Percentiles rank a stretch among this genome's conserved stretches.
These are phyloP conservation scores for Coccomyxa sp. DNA, from an alignment of 139 green algal genomes.

Conservation along the genomic window DNA sequence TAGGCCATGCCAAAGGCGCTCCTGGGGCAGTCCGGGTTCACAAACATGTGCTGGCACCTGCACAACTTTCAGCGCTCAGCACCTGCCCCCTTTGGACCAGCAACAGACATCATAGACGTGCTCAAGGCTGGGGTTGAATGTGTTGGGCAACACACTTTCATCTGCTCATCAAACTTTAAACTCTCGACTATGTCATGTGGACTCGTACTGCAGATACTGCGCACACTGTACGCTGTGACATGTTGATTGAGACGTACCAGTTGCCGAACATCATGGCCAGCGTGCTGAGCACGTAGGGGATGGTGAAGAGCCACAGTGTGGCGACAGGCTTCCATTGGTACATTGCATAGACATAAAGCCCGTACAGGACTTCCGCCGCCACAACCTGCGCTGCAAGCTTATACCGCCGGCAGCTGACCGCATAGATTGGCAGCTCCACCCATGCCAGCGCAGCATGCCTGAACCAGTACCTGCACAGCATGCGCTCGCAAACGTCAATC, in stretches of 20 bases:
- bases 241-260: conserved; percentile 58
- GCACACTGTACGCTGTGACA: not conserved
- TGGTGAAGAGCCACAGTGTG: conserved; percentile 63
- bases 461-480: conserved; percentile 64
- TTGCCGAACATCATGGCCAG: conserved; percentile 90
- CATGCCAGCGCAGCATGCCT: conserved; percentile 48
- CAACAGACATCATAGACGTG: no score
- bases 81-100: no score
- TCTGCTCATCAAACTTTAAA: no score
- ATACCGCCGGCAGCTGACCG: conserved; percentile 27
- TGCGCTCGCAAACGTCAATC: no score
- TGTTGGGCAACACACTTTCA: no score
- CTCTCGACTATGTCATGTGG: no score
- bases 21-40: conserved; percentile 43
- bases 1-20: conserved; percentile 67
- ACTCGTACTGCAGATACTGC: not conserved
- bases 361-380: conserved; percentile 29
- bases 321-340: conserved; percentile 40
- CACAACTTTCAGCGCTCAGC: no score
- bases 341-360: conserved; percentile 3
- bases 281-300: conserved; percentile 68
- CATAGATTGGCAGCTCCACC: conserved; percentile 73
- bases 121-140: no score
- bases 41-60: conserved; percentile 86
- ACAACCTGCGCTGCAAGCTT: conserved; percentile 14